Percentiles rank a stretch among this genome's conserved stretches.
These are phyloP conservation scores for Aspergillus eucalypticola DNA, from an alignment of 2,329 filamentous ascomycete genomes.

Conservation along the genomic window DNA sequence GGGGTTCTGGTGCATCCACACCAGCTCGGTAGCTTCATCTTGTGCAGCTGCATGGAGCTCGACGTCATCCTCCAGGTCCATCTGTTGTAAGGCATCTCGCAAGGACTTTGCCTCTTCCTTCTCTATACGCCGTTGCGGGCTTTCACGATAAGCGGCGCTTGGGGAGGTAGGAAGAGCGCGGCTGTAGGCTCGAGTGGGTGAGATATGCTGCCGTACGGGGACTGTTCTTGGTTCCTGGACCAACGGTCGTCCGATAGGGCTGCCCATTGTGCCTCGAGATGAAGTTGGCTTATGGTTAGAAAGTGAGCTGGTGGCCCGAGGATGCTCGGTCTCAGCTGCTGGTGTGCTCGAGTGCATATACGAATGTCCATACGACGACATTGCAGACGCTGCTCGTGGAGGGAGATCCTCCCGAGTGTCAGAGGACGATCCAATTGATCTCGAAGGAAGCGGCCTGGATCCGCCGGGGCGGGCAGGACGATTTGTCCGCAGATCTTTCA, in stretches of 20 bases:
- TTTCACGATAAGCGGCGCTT: slow-evolving; percentile 55
- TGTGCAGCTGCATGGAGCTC: slow-evolving; percentile 59
- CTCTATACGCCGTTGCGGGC: slow-evolving; percentile 56
- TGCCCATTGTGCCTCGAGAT: slow-evolving; percentile 30
- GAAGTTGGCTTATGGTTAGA: slow-evolving; percentile 39
- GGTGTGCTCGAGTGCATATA: slow-evolving; percentile 21
- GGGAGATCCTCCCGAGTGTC: slow-evolving; percentile 34
- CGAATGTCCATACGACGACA: slow-evolving; percentile 38
- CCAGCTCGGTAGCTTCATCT: slow-evolving; percentile 63
- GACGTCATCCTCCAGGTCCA: slow-evolving; percentile 58
- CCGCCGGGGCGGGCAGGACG: slow-evolving; percentile 60
- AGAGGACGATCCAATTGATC: slow-evolving; percentile 36
- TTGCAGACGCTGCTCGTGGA: slow-evolving; percentile 45
- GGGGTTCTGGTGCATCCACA: slow-evolving; percentile 63
- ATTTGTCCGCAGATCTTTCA: slow-evolving; percentile 61
- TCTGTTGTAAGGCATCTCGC: slow-evolving; percentile 58
- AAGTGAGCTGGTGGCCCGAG: slow-evolving; percentile 43
- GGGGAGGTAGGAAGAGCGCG: slow-evolving; percentile 34
- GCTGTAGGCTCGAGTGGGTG: slow-evolving; percentile 37
- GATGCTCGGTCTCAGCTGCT: slow-evolving; percentile 26
- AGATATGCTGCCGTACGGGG: slow-evolving; percentile 38
- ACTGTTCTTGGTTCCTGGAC: slow-evolving; percentile 40
- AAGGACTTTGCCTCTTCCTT: slow-evolving; percentile 60
- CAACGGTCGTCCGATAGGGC: slow-evolving; percentile 39
- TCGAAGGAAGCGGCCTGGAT: slow-evolving; percentile 59